These are phyloP conservation scores for Alternaria hordeiaustralica DNA, from an alignment of 2,329 filamentous ascomycete genomes.

Conservation along the genomic window DNA sequence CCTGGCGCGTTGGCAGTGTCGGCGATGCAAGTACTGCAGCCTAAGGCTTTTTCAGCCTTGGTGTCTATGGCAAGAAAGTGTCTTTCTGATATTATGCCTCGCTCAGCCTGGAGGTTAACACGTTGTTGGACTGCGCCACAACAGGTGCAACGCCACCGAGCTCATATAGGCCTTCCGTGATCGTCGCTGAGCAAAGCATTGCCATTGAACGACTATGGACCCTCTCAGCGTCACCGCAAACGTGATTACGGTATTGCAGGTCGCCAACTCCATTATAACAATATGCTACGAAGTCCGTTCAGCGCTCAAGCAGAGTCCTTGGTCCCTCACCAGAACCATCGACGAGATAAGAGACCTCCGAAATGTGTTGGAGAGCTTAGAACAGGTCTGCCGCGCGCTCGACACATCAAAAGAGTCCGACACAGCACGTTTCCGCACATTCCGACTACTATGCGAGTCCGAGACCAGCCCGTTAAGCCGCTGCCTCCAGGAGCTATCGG, in stretches of 20 bases:
- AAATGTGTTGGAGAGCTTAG: not conserved
- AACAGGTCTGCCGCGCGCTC: not conserved
- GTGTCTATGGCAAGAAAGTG: not conserved
- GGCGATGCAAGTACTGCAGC: not conserved
- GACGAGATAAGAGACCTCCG: not conserved
- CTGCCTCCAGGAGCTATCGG: not conserved
- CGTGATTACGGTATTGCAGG: not conserved
- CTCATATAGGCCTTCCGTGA: not conserved
- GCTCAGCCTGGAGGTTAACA: not conserved
- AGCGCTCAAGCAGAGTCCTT: not conserved
- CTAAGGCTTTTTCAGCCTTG: not conserved
- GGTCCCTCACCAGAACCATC: not conserved
- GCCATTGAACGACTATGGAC: not conserved
- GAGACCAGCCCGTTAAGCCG: not conserved
- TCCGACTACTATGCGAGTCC: not conserved
- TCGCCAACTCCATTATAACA: not conserved
- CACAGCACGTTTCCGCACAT: not conserved
- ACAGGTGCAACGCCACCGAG: not conserved
- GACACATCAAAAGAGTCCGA: not conserved
- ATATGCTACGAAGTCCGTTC: not conserved
- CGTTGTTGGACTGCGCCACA: not conserved
- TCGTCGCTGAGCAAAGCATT: not conserved
- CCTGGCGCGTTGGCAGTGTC: not conserved
- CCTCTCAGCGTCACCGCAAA: not conserved
- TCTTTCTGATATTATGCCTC: not conserved